These are phyloP conservation scores for Paramecium biaurelia DNA, from an alignment of 73 alveolate species.

Conservation along the genomic window DNA sequence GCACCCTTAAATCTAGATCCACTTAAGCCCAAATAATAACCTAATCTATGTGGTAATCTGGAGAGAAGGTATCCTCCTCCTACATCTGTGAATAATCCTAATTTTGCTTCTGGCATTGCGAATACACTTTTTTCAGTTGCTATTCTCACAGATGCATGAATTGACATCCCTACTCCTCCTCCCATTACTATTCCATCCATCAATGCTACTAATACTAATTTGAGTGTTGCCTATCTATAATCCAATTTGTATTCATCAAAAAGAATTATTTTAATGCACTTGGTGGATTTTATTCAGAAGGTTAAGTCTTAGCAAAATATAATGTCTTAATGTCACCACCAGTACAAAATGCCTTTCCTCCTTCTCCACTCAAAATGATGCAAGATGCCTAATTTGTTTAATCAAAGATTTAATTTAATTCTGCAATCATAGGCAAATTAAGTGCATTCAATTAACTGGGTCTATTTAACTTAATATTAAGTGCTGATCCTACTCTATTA, in stretches of 20 bases:
- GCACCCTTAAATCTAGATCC: slow-evolving; percentile 88
- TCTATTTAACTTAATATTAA: slow-evolving; percentile 68
- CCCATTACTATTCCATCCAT: slow-evolving; percentile 98
- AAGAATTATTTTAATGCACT: slow-evolving; percentile 64
- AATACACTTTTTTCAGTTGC: slow-evolving; percentile 93
- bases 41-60: slow-evolving; percentile 76
- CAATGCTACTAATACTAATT: slow-evolving; percentile 79
- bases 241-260: slow-evolving; percentile 75
- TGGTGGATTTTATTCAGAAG: slow-evolving; percentile 57
- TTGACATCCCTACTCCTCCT: slow-evolving; percentile 96
- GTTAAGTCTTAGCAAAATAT: slow-evolving; percentile 68
- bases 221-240: slow-evolving; percentile 75
- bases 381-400: slow-evolving; percentile 66
- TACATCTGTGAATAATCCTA: slow-evolving; percentile 95
- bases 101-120: slow-evolving; percentile 96
- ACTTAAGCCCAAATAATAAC: slow-evolving; percentile 86
- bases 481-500: not conserved
- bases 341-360: slow-evolving; percentile 95
- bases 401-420: slow-evolving; percentile 56
- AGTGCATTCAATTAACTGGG: slow-evolving; percentile 82
- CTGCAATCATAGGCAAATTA: slow-evolving; percentile 76
- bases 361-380: slow-evolving; percentile 81
- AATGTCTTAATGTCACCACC: slow-evolving; percentile 92
- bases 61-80: slow-evolving; percentile 93
- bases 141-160: slow-evolving; percentile 91